Base-by-base conservation (phyloP, 2,329 filamentous ascomycete species). In the Blastomyces gilchristii region DNA sequence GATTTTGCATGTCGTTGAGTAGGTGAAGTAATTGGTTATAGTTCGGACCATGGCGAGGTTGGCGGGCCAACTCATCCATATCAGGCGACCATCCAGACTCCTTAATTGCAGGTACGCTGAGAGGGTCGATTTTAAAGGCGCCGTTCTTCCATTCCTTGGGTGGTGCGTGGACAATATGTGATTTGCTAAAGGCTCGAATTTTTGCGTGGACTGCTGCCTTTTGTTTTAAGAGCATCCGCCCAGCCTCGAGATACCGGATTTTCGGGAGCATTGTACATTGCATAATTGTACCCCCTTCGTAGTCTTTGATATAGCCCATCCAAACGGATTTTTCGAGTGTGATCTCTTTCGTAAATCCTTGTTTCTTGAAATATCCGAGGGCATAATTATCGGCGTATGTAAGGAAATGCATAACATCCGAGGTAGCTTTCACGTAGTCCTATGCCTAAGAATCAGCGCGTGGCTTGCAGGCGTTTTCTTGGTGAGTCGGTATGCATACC, bases 271-370 rank as follows among this genome's bases (percentile, higher is more conserved):
- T 97, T 61, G 89, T 91, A 72, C 94, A 99, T 78, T 99, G 94
- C 94, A 99, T 99, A 65, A 99, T 96, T 0, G 94, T 99, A 64
- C 94, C 94, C 63, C 94, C 94, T 77, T 99, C 94, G 75, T 99
- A 99, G 74, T 99, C 94, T 74, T 99, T 99, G 80, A 99, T 99
- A 71, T 97, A 99, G 2, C 94, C 94, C 94, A 97, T 97, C 94
- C 94, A 99, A 3, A 91, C 87, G 2, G 87, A 86, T 70, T 87
- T 89, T 64, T 94, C 89, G 0, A 99, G 84, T 0, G 92, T 96
- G 67, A 99, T 97, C 70, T 99, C 93, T 74, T 99, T 99, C 1
- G 94, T 97, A 72, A 99, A 99, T 0, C 94, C 94, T 74, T 99
- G 94, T 74, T 99, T 99, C 76, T 97, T 96, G 77, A 99, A 99